Evolutionary conservation across 306 rosid species (phyloP), one percentile per base, ranked within the genome.

Genomic region (Fragaria vesca): DNA sequence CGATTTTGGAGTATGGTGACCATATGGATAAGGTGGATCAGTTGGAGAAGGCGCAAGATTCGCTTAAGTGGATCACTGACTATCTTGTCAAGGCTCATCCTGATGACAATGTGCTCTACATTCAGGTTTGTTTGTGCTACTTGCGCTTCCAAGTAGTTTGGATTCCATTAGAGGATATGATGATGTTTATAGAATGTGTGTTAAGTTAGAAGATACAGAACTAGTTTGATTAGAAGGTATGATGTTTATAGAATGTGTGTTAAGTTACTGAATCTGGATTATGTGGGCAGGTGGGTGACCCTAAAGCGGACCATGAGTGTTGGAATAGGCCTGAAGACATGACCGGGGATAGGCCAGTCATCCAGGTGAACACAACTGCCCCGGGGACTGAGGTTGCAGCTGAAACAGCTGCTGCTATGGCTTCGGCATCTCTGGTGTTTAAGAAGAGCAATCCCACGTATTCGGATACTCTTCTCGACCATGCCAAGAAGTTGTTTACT

Each of bases 401-500:
- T 66, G 97, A 95, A 86, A 90, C 96, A 45, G 98, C 99, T 50
- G 98, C 98, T 21, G 99, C 99, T 66, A 85, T 96, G 98, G 98
- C 99, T 65, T 84, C 99, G 13, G 99, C 99, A n/a, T 96, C 98
- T 66, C 87, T 96, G 88, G 99, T 96, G 78, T 96, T 87, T 72
- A 91, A 88, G 88, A 81, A 84, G 75, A 67, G 72, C 0, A 45
- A 91, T 74, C 61, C 94, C 38, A 28, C 85, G 69, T 91, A 96
- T 85, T 91, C 99, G 62, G 77, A 74, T 82, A 83, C 60, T 20
- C 99, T 96, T 78, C 97, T 96, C 69, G 82, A 72, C 86, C 99
- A 96, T 81, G 94, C 99, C 30, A 86, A 90, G 79, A 85, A 93
- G 77, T 78, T 96, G 82, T 96, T 96, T 82, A 81, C 79, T 74